Percentiles rank a stretch among this genome's conserved stretches.
Conservation (phyloP, 768 basidiomycete genomes). For the Mycena chlorophos region DNA sequence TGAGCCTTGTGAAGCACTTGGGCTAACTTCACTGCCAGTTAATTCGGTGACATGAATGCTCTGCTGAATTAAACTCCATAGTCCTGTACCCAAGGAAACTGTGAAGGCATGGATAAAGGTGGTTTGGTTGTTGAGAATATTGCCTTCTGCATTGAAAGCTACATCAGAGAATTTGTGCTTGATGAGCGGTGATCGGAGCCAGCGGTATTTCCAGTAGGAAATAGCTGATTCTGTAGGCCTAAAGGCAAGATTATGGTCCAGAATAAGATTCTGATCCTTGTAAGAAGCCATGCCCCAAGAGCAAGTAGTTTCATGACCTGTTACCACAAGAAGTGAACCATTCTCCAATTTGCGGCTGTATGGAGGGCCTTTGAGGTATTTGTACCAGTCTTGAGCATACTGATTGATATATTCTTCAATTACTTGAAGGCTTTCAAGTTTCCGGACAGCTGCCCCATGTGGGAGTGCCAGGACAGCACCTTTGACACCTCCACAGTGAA, state of each 20-base stretch:
- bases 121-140: not conserved
- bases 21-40: too few relatives aligned
- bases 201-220: constrained; percentile 1
- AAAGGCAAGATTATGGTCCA: constrained; percentile 2
- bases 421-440: constrained; percentile 4
- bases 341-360: constrained; percentile 7
- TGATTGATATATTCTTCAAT: constrained; percentile 12
- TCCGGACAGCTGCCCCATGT: constrained; percentile 13
- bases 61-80: too few relatives aligned
- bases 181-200: not conserved
- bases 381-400: constrained; percentile 20
- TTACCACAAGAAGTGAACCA: constrained; percentile 20
- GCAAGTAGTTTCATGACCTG: constrained; percentile 19
- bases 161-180: not conserved
- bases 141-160: not conserved
- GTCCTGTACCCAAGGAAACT: not conserved
- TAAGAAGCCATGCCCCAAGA: constrained; percentile 18
- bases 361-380: constrained; percentile 9
- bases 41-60: too few relatives aligned
- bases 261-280: not conserved
- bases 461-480: constrained; percentile 23
- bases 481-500: not conserved
- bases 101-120: not conserved
- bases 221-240: not conserved
- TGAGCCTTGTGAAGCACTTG: too few relatives aligned